Percentiles rank a stretch among this genome's conserved stretches.
Conservation (phyloP, 495 filamentous ascomycete species). For the Amorphotheca resinae region DNA sequence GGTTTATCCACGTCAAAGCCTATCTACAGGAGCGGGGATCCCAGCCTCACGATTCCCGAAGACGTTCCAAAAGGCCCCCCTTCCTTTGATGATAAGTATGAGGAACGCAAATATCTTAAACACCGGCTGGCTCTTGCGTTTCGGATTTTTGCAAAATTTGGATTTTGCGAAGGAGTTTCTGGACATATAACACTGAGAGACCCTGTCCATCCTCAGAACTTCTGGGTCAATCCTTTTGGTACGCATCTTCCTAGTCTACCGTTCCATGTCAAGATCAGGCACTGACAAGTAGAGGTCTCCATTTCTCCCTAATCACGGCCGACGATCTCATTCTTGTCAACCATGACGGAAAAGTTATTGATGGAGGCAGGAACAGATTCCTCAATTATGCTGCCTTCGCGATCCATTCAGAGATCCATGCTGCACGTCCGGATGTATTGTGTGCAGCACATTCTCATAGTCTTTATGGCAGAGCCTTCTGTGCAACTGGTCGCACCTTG, state of each 20-base stretch:
- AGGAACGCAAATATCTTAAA: slow-evolving; percentile 53
- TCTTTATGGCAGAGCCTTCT: slow-evolving; percentile 56
- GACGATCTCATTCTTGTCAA: slow-evolving; percentile 60
- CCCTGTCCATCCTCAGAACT: slow-evolving; percentile 49
- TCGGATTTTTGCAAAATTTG: slow-evolving; percentile 53
- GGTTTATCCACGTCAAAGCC: no score
- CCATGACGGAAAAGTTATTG: slow-evolving; percentile 50
- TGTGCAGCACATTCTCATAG: slow-evolving; percentile 62
- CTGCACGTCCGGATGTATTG: slow-evolving; percentile 53
- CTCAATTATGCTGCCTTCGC: slow-evolving; percentile 36
- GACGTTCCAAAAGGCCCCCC: slow-evolving; percentile 11
- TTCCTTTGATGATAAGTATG: slow-evolving; percentile 10
- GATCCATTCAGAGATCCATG: slow-evolving; percentile 51
- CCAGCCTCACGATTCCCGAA: slow-evolving; percentile 2
- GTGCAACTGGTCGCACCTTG: slow-evolving; percentile 47
- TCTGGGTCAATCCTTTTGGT: slow-evolving; percentile 75
- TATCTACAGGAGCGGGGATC: slow-evolving; percentile 4
- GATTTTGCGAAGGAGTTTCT: slow-evolving; percentile 46
- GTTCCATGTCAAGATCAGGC: not conserved
- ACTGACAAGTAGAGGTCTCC: slow-evolving; percentile 10
- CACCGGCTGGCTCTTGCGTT: slow-evolving; percentile 52
- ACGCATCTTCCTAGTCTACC: slow-evolving; percentile 12
- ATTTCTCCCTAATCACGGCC: slow-evolving; percentile 52
- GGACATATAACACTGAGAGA: slow-evolving; percentile 50
- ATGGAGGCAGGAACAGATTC: slow-evolving; percentile 34